Base-by-base conservation (phyloP, 441 rosid genomes). In the Populus hybrid region DNA sequence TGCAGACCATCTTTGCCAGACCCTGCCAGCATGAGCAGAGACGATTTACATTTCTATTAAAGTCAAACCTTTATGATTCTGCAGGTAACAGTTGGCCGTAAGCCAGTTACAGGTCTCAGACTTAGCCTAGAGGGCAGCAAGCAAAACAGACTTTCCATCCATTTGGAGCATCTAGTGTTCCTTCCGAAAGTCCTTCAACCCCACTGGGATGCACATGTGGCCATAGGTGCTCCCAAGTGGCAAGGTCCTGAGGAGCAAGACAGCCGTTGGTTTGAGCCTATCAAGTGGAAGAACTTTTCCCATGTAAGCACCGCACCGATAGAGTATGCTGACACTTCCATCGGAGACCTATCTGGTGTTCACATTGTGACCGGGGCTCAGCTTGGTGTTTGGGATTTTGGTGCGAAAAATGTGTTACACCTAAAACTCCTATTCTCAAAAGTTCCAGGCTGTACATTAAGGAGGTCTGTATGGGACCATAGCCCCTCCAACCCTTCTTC, bases 221-320 rank as follows among this genome's bases (percentile, higher is more conserved):
- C 94, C 65, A 91, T 91, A 26, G 94, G 94, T 71, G 91, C 95
- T 42, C 92, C 96, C 68, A 91, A 82, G 77, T 91, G 95, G 95
- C 85, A 83, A 84, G 92, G 95, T 33, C 95, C 94, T 91, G 79
- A n/a, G n/a, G n/a, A n/a, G n/a, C n/a, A n/a, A n/a, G n/a, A n/a
- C n/a, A n/a, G n/a, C n/a, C n/a, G n/a, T n/a, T n/a, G n/a, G n/a
- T n/a, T n/a, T n/a, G n/a, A n/a, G n/a, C n/a, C n/a, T n/a, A n/a
- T n/a, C n/a, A n/a, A n/a, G n/a, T n/a, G n/a, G n/a, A n/a, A n/a
- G n/a, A n/a, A n/a, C n/a, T n/a, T n/a, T n/a, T n/a, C n/a, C n/a
- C n/a, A n/a, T n/a, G n/a, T n/a, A n/a, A n/a, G n/a, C n/a, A n/a
- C n/a, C n/a, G n/a, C n/a, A n/a, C n/a, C n/a, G n/a, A n/a, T n/a